Base-by-base conservation (phyloP, 2,329 filamentous ascomycete species). In the Aspergillus pseudoterreus region DNA sequence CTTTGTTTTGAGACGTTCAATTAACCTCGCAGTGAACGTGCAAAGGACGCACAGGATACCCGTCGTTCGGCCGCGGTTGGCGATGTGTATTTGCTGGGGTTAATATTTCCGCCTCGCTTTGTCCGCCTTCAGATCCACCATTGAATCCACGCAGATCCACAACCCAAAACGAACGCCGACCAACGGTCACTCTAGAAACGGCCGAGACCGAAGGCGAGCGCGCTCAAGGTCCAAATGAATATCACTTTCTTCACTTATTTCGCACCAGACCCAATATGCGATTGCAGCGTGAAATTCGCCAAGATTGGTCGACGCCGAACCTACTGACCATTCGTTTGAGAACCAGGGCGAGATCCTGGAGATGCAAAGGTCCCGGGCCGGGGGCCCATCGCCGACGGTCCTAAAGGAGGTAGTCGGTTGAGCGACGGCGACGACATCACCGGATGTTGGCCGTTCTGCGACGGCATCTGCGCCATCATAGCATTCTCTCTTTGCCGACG, bases 401-500 rank as follows among this genome's bases (percentile, higher is more conserved):
- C 63, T 36, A 70, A 42, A n/a, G 64, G 60, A 19, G 65, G 66
- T 22, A 69, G 59, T 15, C 64, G 66, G 48, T 65, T 65, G 43
- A 69, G 55, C 0, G 66, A 67, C 6, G 67, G 66, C 6, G 66
- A 69, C 4, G 65, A 66, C 64, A 68, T 63, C n/a, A 53, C 38
- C 21, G 58, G 45, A 6, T 54, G 49, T 15, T 66, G 64, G 10
- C 62, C 58, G 48, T 64, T 67, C 32, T 59, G 56, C 4, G 56
- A 52, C 39, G 59, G 55, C 12, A 47, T 45, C 39, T 65, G 57
- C 14, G 61, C 50, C 15, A 65, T 57, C 41, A 66, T 53, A 4
- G 68, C 68, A 52, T 71, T 67, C 56, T 73, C 71, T 45, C 66
- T 57, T 46, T 69, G 68, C 10, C 70, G 63, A 19, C 70, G 68